Evolutionary conservation across 164 flowering plant species (phyloP), one percentile per base, ranked within the genome.

Genomic region (Annona cherimola): DNA sequence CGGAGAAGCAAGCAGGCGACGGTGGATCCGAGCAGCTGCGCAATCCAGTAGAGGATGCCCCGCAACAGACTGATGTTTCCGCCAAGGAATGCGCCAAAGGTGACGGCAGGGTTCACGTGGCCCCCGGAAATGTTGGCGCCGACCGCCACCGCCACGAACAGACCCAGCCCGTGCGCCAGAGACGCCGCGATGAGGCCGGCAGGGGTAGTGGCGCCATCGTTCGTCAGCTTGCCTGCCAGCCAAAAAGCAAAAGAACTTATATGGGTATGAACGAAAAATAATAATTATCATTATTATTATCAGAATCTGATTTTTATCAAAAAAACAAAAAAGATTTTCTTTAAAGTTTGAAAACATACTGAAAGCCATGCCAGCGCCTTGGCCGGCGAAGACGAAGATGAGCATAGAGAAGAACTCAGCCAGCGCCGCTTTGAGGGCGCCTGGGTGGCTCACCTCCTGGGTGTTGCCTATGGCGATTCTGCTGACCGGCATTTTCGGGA

Each of bases 291-390:
- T n/a, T n/a, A n/a, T n/a, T n/a, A n/a, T n/a, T n/a, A n/a, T 50
- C 16, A 50, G 57, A 50, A 50, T 16, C 57, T 11, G 16, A 50
- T 8, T 50, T 50, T 11, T 11, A 50, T 1, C 14, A 8, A 50
- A 50, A 50, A 50, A 50, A 8, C 57, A 50, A 50, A 50, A 8
- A 2, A 11, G 14, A 50, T 9, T 45, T 45, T 45, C 0, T 45
- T 46, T 2, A 5, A 26, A 45, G 26, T 20, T 59, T 26, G 44
- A 35, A 35, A 40, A 16, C 70, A 14, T 67, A 75, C 77, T 76
- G 79, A 84, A 86, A 62, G 93, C 96, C 83, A 90, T 85, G 73
- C 89, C 89, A 7, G 95, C 88, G 39, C 95, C 95, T 71, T 85
- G 72, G 63, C 95, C 95, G 43, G 95, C 95, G 67, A 88, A 75